Base-by-base conservation (phyloP, 495 filamentous ascomycete genomes). In the Oleoguttula mirabilis region DNA sequence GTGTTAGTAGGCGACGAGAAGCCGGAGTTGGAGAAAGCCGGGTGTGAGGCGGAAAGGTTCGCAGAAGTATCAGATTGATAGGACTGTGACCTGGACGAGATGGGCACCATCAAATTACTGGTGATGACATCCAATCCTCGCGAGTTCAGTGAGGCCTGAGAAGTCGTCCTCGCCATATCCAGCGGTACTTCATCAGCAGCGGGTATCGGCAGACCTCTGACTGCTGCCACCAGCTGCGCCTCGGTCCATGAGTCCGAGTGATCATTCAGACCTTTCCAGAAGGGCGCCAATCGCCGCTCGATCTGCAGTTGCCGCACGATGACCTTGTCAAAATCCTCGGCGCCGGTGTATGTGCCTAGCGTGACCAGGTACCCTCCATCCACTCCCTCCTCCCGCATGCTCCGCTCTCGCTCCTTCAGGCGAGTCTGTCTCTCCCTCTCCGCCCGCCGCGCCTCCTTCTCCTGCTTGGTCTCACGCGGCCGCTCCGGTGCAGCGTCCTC, bases 321-420 rank as follows among this genome's bases (percentile, higher is more conserved):
- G 30, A 68, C 66, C 58, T 96, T 95, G 64, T 77, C 94, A 57
- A 86, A 98, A 60, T 98, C 90, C 60, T 98, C 90, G 14, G 76
- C 67, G 3, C 88, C 84, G 5, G 82, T 87, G 56, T 98, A 98
- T 28, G 86, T 80, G 19, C 90, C 90, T 60, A 94, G 77, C 0
- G 90, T 98, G 28, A 96, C 90, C 21, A 96, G 64, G 65, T 82
- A 96, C 21, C 90, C 90, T 22, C 90, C 90, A 66, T 96, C 90
- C 21, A 94, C 81, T 60, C 85, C 75, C 53, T 96, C 90, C 51
- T 95, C 88, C 50, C 70, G 80, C 67, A 96, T 82, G 59, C 90
- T 98, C 57, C 84, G 71, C 62, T 94, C 88, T 21, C 88, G 71
- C 58, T 98, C 90, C 58, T 81, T 84, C 33, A 76, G 47, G 28